These are phyloP conservation scores for Botryotinia narcissicola DNA, from an alignment of 2,329 filamentous ascomycete species.

Conservation along the genomic window DNA sequence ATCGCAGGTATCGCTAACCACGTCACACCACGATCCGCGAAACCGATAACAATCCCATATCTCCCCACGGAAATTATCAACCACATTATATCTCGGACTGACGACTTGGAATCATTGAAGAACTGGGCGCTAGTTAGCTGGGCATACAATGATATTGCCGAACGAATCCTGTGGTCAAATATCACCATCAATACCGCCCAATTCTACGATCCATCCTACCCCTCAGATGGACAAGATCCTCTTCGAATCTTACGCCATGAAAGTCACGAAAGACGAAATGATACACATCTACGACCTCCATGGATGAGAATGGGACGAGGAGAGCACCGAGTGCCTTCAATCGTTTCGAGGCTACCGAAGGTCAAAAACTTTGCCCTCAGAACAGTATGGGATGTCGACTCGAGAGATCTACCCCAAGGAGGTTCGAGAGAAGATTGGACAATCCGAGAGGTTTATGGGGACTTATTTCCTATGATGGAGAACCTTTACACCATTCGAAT, in stretches of 20 bases:
- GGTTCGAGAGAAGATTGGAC: conserved; percentile 15
- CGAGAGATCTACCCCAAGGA: conserved; percentile 11
- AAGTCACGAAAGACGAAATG: not conserved
- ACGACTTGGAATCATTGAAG: conserved; percentile 21
- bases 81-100: conserved; percentile 16
- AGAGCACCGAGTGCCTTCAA: conserved; percentile 15
- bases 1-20: conserved; percentile 8
- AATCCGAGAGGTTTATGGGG: not conserved
- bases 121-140: conserved; percentile 18
- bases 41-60: conserved; percentile 15
- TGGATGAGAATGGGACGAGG: not conserved
- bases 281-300: not conserved
- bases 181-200: conserved; percentile 19
- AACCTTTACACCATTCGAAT: conserved; percentile 14
- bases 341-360: conserved; percentile 10
- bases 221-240: conserved; percentile 13
- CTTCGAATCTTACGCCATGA: conserved; percentile 16
- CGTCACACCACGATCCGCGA: conserved; percentile 8
- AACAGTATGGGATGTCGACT: conserved; percentile 21
- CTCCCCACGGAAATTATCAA: conserved; percentile 18
- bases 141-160: conserved; percentile 15
- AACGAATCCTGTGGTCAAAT: conserved; percentile 20
- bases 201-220: conserved; percentile 17
- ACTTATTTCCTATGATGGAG: conserved; percentile 12
- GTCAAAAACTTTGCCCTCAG: conserved; percentile 17